Evolutionary conservation across 768 basidiomycete genomes (phyloP), one percentile per base, ranked within the genome.

Genomic region (Dioszegia aurantiaca): DNA sequence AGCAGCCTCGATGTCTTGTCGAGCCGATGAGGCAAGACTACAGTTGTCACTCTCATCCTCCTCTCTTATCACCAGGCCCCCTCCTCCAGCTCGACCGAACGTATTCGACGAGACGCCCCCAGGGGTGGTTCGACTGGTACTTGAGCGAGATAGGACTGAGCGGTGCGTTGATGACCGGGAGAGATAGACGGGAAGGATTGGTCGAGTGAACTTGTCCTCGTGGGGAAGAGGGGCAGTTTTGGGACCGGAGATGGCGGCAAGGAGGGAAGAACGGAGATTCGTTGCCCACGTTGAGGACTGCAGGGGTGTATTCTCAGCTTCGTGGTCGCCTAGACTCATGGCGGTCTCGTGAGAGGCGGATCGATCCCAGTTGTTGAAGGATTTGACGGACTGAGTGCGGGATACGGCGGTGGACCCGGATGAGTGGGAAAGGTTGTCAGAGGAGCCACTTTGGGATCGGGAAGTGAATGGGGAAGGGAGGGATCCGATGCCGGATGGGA

Each of bases 241-340:
- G 19, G 47, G 56, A 16, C 63, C 65, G n/a, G 60, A 60, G 43
- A 71, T 71, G 10, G 69, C 69, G 10, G 64, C 62, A 36, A 68
- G 66, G 27, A 71, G 48, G 4, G 69, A 64, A 17, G 48, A 54
- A 16, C 69, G 58, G 14, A 71, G 61, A 56, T 71, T 71, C 36
- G 60, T 56, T 2, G 69, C 69, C 69, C 69, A 71, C 1, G 67
- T 71, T 26, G 56, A 60, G 55, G 55, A 43, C 53, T 51, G 46
- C 43, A 2, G 37, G 12, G 54, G 54, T 6, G 54, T 19, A 3
- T 36, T 37, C 6, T n/a, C 36, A 14, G 10, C 24, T 21, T 45
- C 59, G 28, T 14, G 19, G 9, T 55, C 41, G 33, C 54, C 27
- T 21, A 55, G 41, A 3, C 39, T 28, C 37, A 40, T 40, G 24